Conservation (phyloP, 2,329 filamentous ascomycete species). For the Didymella pomorum region DNA sequence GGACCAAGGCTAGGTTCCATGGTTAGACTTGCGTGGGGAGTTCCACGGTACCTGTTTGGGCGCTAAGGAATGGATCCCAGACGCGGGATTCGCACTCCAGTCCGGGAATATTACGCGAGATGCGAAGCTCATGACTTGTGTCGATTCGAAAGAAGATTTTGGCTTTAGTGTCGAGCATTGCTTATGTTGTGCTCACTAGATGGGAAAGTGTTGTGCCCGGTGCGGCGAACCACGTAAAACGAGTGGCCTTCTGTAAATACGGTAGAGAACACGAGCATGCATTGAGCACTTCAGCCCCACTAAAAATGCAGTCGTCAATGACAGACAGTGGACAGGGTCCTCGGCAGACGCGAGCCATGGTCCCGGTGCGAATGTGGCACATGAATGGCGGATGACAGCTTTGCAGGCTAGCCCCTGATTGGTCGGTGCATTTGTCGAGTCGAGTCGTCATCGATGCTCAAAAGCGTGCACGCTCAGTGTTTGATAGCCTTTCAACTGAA, state of each 20-base stretch:
- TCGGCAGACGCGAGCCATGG: conserved; percentile 14
- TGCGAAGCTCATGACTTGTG: conserved; percentile 13
- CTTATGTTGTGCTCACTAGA: background rate
- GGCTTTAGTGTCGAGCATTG: background rate
- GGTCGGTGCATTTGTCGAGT: conserved; percentile 3
- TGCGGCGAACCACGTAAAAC: background rate
- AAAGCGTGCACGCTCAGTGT: conserved; percentile 20
- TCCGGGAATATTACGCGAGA: conserved; percentile 24
- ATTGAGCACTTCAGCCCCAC: conserved; percentile 6
- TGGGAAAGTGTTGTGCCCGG: background rate
- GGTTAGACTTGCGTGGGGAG: conserved; percentile 31
- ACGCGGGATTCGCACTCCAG: conserved; percentile 12
- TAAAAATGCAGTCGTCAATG: conserved; percentile 24
- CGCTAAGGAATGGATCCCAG: conserved; percentile 13
- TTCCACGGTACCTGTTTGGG: conserved; percentile 27
- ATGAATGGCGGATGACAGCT: conserved; percentile 23
- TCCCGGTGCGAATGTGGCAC: conserved; percentile 19
- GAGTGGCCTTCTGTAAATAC: background rate
- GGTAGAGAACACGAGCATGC: background rate
- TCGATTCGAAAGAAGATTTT: background rate
- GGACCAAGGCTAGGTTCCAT: conserved; percentile 22
- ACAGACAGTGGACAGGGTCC: conserved; percentile 11
- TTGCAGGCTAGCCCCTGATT: conserved; percentile 9
- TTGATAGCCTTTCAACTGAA: conserved; percentile 18
- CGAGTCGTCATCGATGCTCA: conserved; percentile 23